Evolutionary conservation across 352 stramenopile genomes (phyloP), one percentile per base, ranked within the genome.

Genomic region (Phytophthora rubi): DNA sequence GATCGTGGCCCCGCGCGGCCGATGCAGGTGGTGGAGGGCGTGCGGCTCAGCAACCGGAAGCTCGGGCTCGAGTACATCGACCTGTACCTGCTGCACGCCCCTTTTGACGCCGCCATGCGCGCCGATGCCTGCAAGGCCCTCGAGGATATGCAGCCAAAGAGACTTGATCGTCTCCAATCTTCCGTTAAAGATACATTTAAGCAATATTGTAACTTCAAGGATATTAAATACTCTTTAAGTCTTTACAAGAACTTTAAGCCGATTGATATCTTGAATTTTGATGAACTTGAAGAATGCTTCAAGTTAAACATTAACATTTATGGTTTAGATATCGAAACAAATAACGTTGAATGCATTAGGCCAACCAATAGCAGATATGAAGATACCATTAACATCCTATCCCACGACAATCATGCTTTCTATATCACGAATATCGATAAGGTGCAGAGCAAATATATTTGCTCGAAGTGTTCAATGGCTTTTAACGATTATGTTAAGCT

Each of bases 211-310:
- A 30, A 26, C 1, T 64, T 21, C 26, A 64, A 64, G 45, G 45
- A 18, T n/a, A 49, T 57, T 10, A 64, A 9, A 6, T 64, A 51
- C 35, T 56, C 58, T 4, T n/a, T 64, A 7, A 49, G 30, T 51
- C 58, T 64, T 9, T 64, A 42, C 33, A 9, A 18, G 1, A 64
- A 32, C 32, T 64, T 64, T 8, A 57, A 57, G 32, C 58, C 58
- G 1, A 64, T 64, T 28, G 58, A 57, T 16, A 8, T 64, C 1
- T 13, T 64, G 23, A 45, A 64, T 45, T 13, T 64, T 21, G 58
- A 64, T n/a, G 58, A 64, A 16, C 18, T 64, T 48, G 57, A 63
- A 10, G 57, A 63, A 10, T 63, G 57, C 30, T 55, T 71, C 2
- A 26, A 26, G 23, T 26, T 26, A 26, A 26, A 26, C 23, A 26